phyloP scores from a whole-genome alignment of 176 grass and related monocot genomes.

The Cenchrus americanus region DNA sequence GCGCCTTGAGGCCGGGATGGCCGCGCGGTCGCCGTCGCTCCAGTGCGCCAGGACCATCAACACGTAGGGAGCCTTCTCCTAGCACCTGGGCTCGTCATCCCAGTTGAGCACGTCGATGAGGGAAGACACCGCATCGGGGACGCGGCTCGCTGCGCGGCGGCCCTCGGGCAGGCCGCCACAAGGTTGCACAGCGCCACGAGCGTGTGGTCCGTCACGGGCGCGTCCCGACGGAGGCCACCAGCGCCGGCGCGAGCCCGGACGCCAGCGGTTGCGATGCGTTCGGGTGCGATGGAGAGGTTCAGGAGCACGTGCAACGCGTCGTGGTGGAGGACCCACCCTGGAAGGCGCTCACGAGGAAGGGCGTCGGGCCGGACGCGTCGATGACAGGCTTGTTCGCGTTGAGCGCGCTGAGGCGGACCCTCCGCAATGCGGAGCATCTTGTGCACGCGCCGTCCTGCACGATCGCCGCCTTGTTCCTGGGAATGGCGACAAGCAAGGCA shows the following conservation, averaged over 20 bases:
- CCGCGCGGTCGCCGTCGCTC: constrained; percentile 54
- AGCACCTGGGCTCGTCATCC: constrained; percentile 64
- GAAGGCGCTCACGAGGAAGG: constrained; percentile 62
- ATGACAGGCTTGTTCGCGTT: constrained; percentile 84
- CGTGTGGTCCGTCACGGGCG: constrained; percentile 51
- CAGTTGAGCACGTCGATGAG: constrained; percentile 41
- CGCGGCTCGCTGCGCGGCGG: constrained; percentile 58
- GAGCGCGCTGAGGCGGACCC: constrained; percentile 90
- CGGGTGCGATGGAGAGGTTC: constrained; percentile 72
- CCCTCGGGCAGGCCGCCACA: constrained; percentile 58
- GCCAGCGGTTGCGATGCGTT: constrained; percentile 69
- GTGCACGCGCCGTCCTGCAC: too few relatives aligned
- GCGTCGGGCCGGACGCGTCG: constrained; percentile 64
- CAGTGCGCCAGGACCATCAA: constrained; percentile 97
- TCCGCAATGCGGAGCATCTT: too few relatives aligned
- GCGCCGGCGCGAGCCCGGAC: constrained; percentile 51
- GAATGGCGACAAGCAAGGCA: neutral
- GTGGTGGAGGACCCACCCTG: constrained; percentile 32
- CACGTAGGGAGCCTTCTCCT: constrained; percentile 89
- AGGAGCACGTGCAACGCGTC: constrained; percentile 85
- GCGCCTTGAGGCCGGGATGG: constrained; percentile 34
- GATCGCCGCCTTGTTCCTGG: constrained; percentile 71
- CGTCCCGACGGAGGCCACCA: constrained; percentile 60
- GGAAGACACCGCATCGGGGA: constrained; percentile 46
- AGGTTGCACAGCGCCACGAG: constrained; percentile 42